Base-by-base conservation (phyloP, 495 filamentous ascomycete species). In the Amniculicola lignicola region DNA sequence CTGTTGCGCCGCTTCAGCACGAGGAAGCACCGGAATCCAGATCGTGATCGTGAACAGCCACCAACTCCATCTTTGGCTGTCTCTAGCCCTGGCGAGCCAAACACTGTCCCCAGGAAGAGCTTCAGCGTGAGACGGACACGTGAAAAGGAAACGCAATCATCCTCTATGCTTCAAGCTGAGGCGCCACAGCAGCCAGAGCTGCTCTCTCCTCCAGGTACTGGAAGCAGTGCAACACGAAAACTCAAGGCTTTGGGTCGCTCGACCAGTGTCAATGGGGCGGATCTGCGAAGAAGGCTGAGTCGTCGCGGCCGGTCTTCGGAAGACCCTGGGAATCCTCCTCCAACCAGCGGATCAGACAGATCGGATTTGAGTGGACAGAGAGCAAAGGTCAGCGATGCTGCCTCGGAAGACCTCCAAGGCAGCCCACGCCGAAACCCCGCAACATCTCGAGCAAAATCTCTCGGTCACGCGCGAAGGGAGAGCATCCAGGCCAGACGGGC, bases 1-100 rank as follows among this genome's bases (percentile, higher is more conserved):
- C 77, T 99, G 40, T 72, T 99, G 59, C 79, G 93, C 48, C 79
- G 93, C 24, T 89, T 99, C 62, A 96, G 91, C 72, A 99, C 93
- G 7, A 79, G 94, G 53, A 81, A 82, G 62, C 78, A 83, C 33
- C 61, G 68, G 55, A 82, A 87, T 38, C 77, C 79, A 11, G 78
- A 79, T 38, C 75, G 81, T 33, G 73, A 81, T 45, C 70, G 77
- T 43, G 76, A 79, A 22, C 78, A 76, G 28, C 79, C 78, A n/a
- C 81, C 86, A 50, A 78, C 84, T 7, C 88, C 87, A 11, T 75
- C 81, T 2, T 75, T 91, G 19, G 84, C 82, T 38, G 80, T 90
- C 14, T 88, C 89, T 62, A 78, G 84, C n/a, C 84, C 87, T 44
- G 73, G 78, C 44, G 86, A 91, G 53, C 29, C 29, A n/a, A 75